Evolutionary conservation across 768 basidiomycete species (phyloP).

Genomic region (Tylopilus vinaceipallidus): DNA sequence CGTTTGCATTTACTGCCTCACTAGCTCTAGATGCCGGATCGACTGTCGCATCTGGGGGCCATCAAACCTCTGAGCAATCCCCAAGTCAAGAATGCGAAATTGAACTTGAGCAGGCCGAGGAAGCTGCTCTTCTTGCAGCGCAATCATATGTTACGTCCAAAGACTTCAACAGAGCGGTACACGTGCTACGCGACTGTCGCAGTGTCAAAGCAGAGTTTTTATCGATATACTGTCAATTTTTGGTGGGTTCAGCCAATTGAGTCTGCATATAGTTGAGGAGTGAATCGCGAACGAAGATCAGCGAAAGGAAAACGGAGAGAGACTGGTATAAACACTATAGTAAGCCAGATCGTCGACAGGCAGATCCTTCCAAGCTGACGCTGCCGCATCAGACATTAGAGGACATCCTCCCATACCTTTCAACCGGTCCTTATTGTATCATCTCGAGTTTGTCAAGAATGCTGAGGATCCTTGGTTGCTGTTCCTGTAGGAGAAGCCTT

Average conservation of each 20-base stretch:
- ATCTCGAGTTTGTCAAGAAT: constrained; percentile 59
- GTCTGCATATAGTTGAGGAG: constrained; percentile 4
- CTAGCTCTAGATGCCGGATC: constrained; percentile 32
- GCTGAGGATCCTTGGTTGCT: constrained; percentile 77
- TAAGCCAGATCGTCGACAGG: constrained; percentile 32
- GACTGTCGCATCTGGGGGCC: constrained; percentile 23
- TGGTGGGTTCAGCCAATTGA: constrained; percentile 54
- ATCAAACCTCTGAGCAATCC: constrained; percentile 4
- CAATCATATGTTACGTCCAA: constrained; percentile 71
- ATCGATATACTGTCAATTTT: constrained; percentile 74
- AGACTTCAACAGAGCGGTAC: constrained; percentile 74
- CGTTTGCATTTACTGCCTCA: constrained; percentile 34
- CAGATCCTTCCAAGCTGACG: background rate
- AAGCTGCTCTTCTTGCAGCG: constrained; percentile 71
- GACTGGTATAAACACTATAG: constrained; percentile 85
- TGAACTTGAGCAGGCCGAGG: constrained; percentile 59
- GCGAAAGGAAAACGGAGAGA: constrained; percentile 78
- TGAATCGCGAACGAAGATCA: constrained; percentile 48
- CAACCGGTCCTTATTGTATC: constrained; percentile 53
- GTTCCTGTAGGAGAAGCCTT: constrained; percentile 56
- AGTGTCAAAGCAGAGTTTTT: constrained; percentile 78
- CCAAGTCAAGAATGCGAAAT: constrained; percentile 38
- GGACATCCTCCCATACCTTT: constrained; percentile 67
- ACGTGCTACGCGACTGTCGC: constrained; percentile 60
- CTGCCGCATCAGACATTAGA: constrained; percentile 51